Evolutionary conservation across 176 grass and related monocot genomes (phyloP).

Genomic region (Pharus latifolius): DNA sequence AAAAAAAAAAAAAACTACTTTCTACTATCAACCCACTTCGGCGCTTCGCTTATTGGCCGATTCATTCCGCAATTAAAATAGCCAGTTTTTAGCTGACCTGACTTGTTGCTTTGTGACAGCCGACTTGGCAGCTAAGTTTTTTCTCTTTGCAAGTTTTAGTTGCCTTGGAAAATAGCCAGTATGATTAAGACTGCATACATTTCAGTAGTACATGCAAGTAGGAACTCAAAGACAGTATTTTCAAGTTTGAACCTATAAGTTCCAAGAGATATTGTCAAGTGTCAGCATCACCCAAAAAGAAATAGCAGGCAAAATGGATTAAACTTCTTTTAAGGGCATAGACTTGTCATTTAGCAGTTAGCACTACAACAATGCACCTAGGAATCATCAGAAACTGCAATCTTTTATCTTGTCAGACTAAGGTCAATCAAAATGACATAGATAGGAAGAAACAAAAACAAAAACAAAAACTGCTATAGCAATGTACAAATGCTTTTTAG

Average conservation of each 20-base stretch:
- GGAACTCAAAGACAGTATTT: not conserved
- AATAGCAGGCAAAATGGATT: not conserved
- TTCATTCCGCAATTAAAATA: too few relatives aligned
- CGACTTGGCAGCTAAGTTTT: too few relatives aligned
- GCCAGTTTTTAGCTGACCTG: too few relatives aligned
- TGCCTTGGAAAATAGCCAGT: not conserved
- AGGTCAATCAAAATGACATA: not conserved
- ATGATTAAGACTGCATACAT: not conserved
- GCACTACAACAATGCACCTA: not conserved
- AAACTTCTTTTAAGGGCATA: not conserved
- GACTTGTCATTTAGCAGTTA: too few relatives aligned
- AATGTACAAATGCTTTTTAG: constrained; percentile 19
- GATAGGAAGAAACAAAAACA: not conserved
- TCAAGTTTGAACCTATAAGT: not conserved
- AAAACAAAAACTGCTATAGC: not conserved
- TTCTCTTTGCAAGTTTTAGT: too few relatives aligned
- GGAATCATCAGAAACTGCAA: not conserved
- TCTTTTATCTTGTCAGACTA: not conserved
- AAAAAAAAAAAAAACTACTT: too few relatives aligned
- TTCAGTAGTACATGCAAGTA: not conserved
- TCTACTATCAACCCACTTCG: too few relatives aligned
- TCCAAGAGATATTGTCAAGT: not conserved
- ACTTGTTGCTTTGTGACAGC: too few relatives aligned
- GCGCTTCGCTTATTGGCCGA: too few relatives aligned
- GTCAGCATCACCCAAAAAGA: not conserved